Evolutionary conservation across 257 asterid genomes (phyloP).

Genomic region (Plantago elongata): DNA sequence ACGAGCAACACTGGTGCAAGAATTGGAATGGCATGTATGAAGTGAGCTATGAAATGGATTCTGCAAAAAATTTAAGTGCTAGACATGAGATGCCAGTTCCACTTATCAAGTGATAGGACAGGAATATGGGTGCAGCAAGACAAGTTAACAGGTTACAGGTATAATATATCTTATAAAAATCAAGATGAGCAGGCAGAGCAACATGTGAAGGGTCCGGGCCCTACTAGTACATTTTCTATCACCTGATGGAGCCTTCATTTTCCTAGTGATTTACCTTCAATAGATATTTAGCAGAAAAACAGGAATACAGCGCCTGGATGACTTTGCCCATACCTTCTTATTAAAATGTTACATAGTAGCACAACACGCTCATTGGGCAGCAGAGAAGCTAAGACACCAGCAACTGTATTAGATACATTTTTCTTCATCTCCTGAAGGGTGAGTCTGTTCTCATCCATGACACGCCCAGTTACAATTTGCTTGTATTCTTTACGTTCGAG

Average conservation of each 20-base stretch:
- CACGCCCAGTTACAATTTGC: slow-evolving; percentile 78
- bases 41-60: too few relatives aligned
- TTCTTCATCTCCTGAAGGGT: slow-evolving; percentile 84
- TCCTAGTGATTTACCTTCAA: slow-evolving; percentile 10
- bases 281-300: slow-evolving; percentile 7
- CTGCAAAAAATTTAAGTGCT: too few relatives aligned
- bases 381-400: slow-evolving; percentile 68
- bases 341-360: slow-evolving; percentile 75
- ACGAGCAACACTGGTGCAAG: too few relatives aligned
- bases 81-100: too few relatives aligned
- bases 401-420: slow-evolving; percentile 59
- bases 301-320: slow-evolving; percentile 13
- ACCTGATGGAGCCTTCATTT: slow-evolving; percentile 9
- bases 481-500: slow-evolving; percentile 92
- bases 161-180: not conserved
- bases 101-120: too few relatives aligned
- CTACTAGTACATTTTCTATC: not conserved
- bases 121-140: too few relatives aligned
- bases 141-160: too few relatives aligned
- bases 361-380: slow-evolving; percentile 80
- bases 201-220: not conserved
- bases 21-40: too few relatives aligned
- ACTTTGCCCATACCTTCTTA: slow-evolving; percentile 56
- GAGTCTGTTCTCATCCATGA: slow-evolving; percentile 70
- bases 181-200: not conserved